These are phyloP conservation scores for Aureobasidium sp. DNA, from an alignment of 2,329 filamentous ascomycete genomes.

Conservation along the genomic window DNA sequence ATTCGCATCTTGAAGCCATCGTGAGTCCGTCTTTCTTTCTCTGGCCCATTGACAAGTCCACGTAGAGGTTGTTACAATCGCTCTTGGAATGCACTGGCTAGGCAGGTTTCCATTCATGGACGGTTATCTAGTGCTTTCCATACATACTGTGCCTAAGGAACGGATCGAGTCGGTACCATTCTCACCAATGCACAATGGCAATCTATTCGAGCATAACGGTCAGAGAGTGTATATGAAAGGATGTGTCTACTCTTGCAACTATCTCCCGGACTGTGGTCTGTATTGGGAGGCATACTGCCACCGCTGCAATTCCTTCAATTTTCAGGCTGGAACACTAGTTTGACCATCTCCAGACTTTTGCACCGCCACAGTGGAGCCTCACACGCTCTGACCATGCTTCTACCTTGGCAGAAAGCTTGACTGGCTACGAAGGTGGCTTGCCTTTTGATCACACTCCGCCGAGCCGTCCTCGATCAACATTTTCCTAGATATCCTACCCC, in stretches of 20 bases:
- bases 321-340: too few relatives aligned
- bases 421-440: constrained; percentile 2
- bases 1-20: background rate
- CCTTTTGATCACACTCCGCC: background rate
- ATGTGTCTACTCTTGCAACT: too few relatives aligned
- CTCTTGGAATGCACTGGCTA: background rate
- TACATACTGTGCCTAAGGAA: background rate
- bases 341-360: background rate
- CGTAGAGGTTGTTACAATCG: background rate
- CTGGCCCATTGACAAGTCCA: background rate
- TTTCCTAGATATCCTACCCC: background rate
- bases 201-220: too few relatives aligned
- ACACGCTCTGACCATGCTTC: background rate
- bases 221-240: too few relatives aligned
- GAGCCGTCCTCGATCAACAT: background rate
- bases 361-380: background rate
- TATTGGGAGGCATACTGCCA: too few relatives aligned
- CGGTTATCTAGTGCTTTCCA: background rate
- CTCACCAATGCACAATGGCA: too few relatives aligned
- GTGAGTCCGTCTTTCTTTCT: background rate
- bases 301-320: too few relatives aligned
- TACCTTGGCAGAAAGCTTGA: constrained; percentile 11
- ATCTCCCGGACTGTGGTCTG: too few relatives aligned
- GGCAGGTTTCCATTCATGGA: background rate
- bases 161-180: too few relatives aligned